Evolutionary conservation across 768 basidiomycete species (phyloP).

Genomic region (Xerocomellus chrysenteron): DNA sequence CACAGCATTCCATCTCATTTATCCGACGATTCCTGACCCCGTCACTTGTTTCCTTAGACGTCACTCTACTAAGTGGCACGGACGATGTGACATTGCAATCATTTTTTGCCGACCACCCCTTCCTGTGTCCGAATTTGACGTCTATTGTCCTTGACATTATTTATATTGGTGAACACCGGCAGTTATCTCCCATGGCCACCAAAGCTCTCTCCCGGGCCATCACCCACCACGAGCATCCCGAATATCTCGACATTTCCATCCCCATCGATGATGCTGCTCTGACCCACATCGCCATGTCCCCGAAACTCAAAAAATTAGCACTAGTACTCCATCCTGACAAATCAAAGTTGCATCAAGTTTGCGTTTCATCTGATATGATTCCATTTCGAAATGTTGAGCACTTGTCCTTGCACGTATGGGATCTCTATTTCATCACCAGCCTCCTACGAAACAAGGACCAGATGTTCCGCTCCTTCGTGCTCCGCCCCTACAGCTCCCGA

Average conservation of each 20-base stretch:
- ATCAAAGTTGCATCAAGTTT: neutral
- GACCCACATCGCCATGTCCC: neutral
- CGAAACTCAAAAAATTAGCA: neutral
- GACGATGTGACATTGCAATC: neutral
- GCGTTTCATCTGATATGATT: neutral
- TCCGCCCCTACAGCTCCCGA: neutral
- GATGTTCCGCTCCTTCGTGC: neutral
- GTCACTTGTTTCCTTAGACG: neutral
- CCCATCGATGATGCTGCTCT: neutral
- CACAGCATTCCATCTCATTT: neutral
- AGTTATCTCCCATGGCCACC: neutral
- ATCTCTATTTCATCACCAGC: neutral
- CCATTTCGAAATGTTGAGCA: neutral
- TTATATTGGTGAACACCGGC: too few species aligned
- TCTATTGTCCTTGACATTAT: too few species aligned
- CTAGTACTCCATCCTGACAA: neutral
- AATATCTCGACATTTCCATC: neutral
- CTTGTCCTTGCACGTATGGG: neutral
- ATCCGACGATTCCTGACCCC: neutral
- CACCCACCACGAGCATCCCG: neutral
- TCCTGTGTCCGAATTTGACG: neutral
- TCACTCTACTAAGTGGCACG: neutral
- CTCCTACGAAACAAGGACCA: conserved; percentile 1
- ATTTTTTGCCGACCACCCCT: neutral
- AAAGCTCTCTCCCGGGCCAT: neutral